phyloP scores from a whole-genome alignment of 768 basidiomycete genomes.

The Rhodotorula taiwanensis region DNA sequence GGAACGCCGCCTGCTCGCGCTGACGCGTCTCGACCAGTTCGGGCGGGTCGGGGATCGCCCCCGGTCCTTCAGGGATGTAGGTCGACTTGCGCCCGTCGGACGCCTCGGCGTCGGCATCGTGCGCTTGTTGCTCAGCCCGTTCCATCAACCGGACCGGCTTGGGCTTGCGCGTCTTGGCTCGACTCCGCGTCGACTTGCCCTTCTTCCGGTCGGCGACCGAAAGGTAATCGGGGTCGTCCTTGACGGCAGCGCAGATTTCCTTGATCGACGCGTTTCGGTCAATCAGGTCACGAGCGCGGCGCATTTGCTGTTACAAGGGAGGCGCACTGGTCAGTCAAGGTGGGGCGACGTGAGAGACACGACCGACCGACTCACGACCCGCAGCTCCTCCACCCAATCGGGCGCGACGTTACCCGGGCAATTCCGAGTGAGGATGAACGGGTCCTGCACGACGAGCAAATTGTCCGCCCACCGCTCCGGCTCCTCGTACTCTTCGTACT shows the following conservation, averaged over 20 bases:
- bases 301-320: conserved; percentile 30
- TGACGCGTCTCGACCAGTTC: no score
- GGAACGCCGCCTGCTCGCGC: no score
- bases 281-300: conserved; percentile 29
- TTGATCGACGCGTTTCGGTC: conserved; percentile 19
- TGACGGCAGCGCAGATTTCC: conserved; percentile 23
- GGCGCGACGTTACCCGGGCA: conserved; percentile 30
- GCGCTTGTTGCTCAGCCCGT: no score
- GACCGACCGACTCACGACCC: conserved; percentile 14
- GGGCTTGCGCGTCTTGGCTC: neutral
- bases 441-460: conserved; percentile 39
- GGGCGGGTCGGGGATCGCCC: no score
- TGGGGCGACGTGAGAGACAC: neutral
- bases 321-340: neutral
- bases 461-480: conserved; percentile 33
- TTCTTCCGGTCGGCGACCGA: conserved; percentile 3
- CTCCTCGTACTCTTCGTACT: conserved; percentile 27
- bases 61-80: neutral
- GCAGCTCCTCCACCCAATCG: conserved; percentile 31
- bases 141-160: neutral
- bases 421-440: conserved; percentile 38
- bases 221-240: conserved; percentile 1
- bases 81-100: no score
- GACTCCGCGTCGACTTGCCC: neutral
- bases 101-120: neutral